Conservation (phyloP, 768 basidiomycete genomes). For the Collybia sp. region DNA sequence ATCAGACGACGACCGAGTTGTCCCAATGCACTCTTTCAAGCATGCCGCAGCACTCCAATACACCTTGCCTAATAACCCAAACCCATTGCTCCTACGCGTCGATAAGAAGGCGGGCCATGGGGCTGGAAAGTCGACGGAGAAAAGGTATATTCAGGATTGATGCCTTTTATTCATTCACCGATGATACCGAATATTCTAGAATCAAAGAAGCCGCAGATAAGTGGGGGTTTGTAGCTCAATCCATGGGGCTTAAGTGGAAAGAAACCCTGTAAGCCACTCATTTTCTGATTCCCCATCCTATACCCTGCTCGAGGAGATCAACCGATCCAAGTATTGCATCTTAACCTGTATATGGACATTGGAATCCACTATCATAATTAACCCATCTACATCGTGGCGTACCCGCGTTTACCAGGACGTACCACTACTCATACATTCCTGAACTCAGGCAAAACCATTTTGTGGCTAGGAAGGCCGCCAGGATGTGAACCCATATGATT, state of each 20-base stretch:
- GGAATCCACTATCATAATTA: too few species aligned
- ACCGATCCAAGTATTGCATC: too few species aligned
- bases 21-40: constrained; percentile 84
- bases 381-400: too few species aligned
- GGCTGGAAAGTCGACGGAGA: constrained; percentile 71
- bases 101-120: constrained; percentile 82
- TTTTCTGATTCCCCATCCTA: constrained; percentile 2
- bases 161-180: too few species aligned
- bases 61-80: constrained; percentile 53
- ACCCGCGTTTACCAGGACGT: too few species aligned
- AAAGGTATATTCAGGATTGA: constrained; percentile 37
- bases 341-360: too few species aligned
- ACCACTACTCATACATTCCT: too few species aligned
- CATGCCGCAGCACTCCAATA: constrained; percentile 76
- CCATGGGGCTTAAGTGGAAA: constrained; percentile 47
- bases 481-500: too few species aligned
- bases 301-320: background rate
- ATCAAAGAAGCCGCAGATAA: constrained; percentile 76
- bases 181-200: constrained; percentile 28
- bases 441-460: too few species aligned
- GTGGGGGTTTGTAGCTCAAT: constrained; percentile 71
- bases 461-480: too few species aligned
- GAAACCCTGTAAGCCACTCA: constrained; percentile 14
- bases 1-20: constrained; percentile 81
- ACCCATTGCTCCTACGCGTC: constrained; percentile 73